Conservation (phyloP, 345 rosid species). For the Brassica carinata region DNA sequence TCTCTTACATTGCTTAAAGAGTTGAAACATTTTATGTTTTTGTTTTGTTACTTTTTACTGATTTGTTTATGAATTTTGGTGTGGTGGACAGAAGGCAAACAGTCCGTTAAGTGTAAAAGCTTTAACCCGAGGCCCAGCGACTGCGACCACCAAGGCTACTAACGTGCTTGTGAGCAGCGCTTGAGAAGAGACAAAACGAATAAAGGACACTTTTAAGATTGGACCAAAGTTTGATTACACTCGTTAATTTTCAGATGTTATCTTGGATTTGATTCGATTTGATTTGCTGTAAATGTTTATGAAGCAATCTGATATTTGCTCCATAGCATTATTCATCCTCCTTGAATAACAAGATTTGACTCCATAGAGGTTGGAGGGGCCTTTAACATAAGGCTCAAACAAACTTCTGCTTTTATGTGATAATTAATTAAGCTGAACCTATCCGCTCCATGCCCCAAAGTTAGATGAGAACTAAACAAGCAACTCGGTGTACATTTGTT, state of each 20-base stretch:
- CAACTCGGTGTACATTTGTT: background rate
- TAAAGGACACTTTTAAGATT: background rate
- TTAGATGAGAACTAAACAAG: background rate
- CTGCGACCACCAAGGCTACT: conserved; percentile 33
- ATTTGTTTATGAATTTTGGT: conserved; percentile 8
- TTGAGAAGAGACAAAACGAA: conserved; percentile 26
- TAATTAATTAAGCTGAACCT: background rate
- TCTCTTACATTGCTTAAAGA: background rate
- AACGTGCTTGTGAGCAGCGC: conserved; percentile 32
- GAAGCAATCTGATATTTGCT: background rate
- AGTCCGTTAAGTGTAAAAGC: conserved; percentile 60
- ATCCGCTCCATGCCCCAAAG: conserved; percentile 9
- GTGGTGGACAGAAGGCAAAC: conserved; percentile 54
- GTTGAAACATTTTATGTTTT: background rate
- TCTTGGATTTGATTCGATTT: background rate
- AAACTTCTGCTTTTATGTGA: conserved; percentile 23
- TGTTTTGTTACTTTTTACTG: conserved; percentile 1
- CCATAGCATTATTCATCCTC: background rate
- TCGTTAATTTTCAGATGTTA: background rate
- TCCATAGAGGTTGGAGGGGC: background rate
- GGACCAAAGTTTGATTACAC: background rate
- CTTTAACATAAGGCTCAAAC: background rate
- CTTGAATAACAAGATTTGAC: background rate
- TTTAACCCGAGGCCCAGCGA: conserved; percentile 55
- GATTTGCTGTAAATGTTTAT: background rate